Evolutionary conservation across 805 yeast species (phyloP), one percentile per base, ranked within the genome.

Genomic region (Yarrowia sp.): DNA sequence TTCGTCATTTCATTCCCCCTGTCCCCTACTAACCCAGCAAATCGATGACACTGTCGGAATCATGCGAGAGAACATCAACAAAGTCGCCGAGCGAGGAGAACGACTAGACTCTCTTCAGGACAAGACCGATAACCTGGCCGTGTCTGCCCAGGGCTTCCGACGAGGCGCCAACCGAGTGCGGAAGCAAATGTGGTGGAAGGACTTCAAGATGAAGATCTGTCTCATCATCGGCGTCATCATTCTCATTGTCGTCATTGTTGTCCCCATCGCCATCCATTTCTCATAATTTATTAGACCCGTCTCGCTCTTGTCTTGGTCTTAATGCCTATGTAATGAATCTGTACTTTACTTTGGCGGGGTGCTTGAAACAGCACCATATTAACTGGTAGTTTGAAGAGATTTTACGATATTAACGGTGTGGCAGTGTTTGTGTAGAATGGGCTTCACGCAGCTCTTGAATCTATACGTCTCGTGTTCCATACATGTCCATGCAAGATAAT

Each of bases 121-220:
- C 77, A 91, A 92, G 77, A 95, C 98, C 10, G 97, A 92, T 75
- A 92, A 90, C 78, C 85, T 94, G 74, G 97, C 97, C 53, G 91
- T 89, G 58, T 86, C 91, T 58, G 98, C 99, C 10, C 94, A 91
- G 74, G 95, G 97, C 45, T 94, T 95, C 83, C 91, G 96, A 78
- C 86, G 97, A 78, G 97, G 97, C 49, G 98, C 99, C 70, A 94
- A 94, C 81, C 88, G 97, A 75, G 98, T 94, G 59, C 90, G 99
- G 81, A 94, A 93, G 80, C 97, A 93, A 77, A 94, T 94, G 98
- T 94, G 98, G 98, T 91, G 97, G 90, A 94, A 95, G 80, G 97
- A 94, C 79, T 85, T 95, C 86, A 95, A 95, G 83, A 90, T 95
- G 94, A 89, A 97, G 79, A 82, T 93, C 83, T 94, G 98, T 80